Evolutionary conservation across 345 rosid species (phyloP).

Genomic region (Eutrema japonicum): DNA sequence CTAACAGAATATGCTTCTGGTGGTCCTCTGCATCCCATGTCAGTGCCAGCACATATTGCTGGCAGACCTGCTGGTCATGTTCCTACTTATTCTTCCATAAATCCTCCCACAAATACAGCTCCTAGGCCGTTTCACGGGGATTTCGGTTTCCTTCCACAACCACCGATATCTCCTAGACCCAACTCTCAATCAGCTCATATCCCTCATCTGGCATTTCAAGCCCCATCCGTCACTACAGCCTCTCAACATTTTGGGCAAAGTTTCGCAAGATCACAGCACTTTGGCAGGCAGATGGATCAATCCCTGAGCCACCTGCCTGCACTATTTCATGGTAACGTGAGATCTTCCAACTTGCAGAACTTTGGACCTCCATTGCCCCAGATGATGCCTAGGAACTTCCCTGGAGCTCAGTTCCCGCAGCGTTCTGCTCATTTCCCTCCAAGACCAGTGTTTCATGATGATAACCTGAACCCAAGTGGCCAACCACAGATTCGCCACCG

Average conservation of each 20-base stretch:
- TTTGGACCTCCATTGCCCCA: constrained; percentile 49
- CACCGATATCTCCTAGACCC: constrained; percentile 51
- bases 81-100: constrained; percentile 50
- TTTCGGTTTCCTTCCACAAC: constrained; percentile 65
- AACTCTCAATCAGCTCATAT: constrained; percentile 47
- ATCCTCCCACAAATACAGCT: constrained; percentile 43
- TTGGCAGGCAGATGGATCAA: constrained; percentile 56
- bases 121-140: constrained; percentile 53
- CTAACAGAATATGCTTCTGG: constrained; percentile 45
- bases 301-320: constrained; percentile 40
- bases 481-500: constrained; percentile 52
- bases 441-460: constrained; percentile 55
- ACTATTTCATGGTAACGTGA: constrained; percentile 41
- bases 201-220: constrained; percentile 45
- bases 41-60: constrained; percentile 40
- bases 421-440: constrained; percentile 54
- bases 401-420: constrained; percentile 46
- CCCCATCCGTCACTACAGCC: constrained; percentile 49
- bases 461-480: constrained; percentile 43
- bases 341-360: constrained; percentile 54
- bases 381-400: constrained; percentile 57
- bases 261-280: constrained; percentile 50
- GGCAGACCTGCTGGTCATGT: constrained; percentile 46
- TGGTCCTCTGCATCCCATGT: constrained; percentile 40
- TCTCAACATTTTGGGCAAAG: constrained; percentile 54